Conservation (phyloP, 1,284 basidiomycete species). For the Cystobasidiaceae sp. region DNA sequence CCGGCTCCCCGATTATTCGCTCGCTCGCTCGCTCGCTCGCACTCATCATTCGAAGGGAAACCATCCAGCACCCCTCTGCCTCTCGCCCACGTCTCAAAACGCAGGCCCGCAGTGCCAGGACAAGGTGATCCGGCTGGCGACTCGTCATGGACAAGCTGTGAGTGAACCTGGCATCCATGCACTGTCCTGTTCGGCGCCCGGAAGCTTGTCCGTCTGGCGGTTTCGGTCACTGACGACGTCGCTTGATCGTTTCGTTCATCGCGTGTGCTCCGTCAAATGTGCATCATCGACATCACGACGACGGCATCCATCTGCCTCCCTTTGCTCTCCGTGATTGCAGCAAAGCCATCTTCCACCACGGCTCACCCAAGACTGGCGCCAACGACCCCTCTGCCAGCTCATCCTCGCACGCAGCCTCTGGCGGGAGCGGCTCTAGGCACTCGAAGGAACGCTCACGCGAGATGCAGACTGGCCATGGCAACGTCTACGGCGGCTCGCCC, state of each 20-base stretch:
- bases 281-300: not conserved
- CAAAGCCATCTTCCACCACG: slow-evolving; percentile 31
- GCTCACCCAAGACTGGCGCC: slow-evolving; percentile 17
- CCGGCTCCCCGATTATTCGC: not conserved
- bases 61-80: not conserved
- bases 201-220: too few relatives aligned
- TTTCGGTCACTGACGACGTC: too few relatives aligned
- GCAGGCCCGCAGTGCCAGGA: not conserved
- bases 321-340: not conserved
- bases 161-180: not conserved
- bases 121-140: not conserved
- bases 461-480: too few relatives aligned
- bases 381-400: not conserved
- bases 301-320: not conserved
- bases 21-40: not conserved
- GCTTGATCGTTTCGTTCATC: not conserved
- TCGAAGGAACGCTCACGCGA: slow-evolving; percentile 23
- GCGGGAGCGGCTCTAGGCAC: not conserved
- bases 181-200: too few relatives aligned
- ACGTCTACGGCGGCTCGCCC: slow-evolving; percentile 1
- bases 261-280: not conserved
- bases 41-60: not conserved
- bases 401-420: not conserved
- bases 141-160: slow-evolving; percentile 11
- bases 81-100: not conserved